phyloP scores from a whole-genome alignment of 352 stramenopile species.

The Globisporangium emineosum region DNA sequence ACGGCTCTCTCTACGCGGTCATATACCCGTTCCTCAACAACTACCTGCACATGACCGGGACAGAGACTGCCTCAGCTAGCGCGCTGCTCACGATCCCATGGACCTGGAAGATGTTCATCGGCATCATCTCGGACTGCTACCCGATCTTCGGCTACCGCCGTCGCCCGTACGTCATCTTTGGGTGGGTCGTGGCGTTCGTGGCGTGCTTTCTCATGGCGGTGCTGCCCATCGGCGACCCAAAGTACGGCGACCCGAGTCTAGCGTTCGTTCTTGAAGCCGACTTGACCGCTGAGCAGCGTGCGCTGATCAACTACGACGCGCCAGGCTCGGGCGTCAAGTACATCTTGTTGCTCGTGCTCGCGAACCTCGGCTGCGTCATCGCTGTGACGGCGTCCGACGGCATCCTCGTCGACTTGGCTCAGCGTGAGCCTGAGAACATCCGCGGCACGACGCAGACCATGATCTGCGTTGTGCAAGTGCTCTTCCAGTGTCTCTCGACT shows the following conservation, averaged over 20 bases:
- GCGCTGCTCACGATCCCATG: constrained; percentile 34
- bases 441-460: not conserved
- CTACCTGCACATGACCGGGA: constrained; percentile 25
- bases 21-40: constrained; percentile 18
- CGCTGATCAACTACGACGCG: not conserved
- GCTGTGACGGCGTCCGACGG: not conserved
- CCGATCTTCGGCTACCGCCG: constrained; percentile 39
- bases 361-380: not conserved
- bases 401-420: not conserved
- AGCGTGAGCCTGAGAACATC: not conserved
- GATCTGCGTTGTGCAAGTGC: not conserved
- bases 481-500: not conserved
- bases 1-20: constrained; percentile 17
- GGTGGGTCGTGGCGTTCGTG: constrained; percentile 16
- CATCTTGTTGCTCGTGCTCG: not conserved
- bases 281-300: not conserved
- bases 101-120: constrained; percentile 56
- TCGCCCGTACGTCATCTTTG: constrained; percentile 42
- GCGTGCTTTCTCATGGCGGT: constrained; percentile 18
- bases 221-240: constrained; percentile 10
- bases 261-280: not conserved
- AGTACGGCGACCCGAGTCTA: constrained; percentile 13
- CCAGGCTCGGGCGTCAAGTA: not conserved
- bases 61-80: constrained; percentile 18
- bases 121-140: constrained; percentile 34